Conservation (phyloP, 169 alveolate genomes). For the Perkinsus chesapeaki region DNA sequence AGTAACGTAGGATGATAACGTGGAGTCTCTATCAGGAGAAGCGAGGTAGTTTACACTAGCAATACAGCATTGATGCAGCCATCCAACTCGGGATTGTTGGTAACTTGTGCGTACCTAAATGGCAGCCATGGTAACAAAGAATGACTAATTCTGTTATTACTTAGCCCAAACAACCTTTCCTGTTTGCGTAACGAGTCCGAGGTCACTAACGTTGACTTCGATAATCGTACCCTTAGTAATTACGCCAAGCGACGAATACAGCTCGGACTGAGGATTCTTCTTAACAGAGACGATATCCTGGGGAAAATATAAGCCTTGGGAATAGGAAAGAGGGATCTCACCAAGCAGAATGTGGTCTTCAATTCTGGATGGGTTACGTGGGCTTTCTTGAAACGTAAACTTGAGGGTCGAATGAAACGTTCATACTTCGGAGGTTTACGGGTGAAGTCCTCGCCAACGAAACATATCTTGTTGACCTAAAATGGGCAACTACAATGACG, state of each 20-base stretch:
- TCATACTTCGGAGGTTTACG: conserved; percentile 99
- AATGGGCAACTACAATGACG: no score
- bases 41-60: conserved; percentile 66
- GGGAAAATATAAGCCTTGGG: conserved; percentile 10
- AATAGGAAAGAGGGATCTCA: background rate
- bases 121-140: background rate
- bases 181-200: conserved; percentile 97
- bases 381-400: conserved; percentile 95
- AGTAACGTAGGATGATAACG: background rate
- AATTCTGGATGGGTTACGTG: conserved; percentile 98
- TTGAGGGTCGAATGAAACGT: conserved; percentile 93
- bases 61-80: conserved; percentile 98
- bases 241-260: conserved; percentile 94
- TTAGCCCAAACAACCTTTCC: conserved; percentile 99
- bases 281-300: conserved; percentile 91
- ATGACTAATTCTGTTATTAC: background rate
- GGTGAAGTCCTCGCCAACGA: conserved; percentile 95
- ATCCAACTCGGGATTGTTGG: conserved; percentile 98
- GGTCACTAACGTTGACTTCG: conserved; percentile 96
- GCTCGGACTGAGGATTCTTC: conserved; percentile 92
- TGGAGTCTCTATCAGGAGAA: background rate
- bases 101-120: conserved; percentile 89
- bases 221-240: conserved; percentile 95
- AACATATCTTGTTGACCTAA: conserved; percentile 88
- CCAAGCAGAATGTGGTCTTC: conserved; percentile 83